These are phyloP conservation scores for Phaffia tasmanica DNA, from an alignment of 768 basidiomycete genomes.

Conservation along the genomic window DNA sequence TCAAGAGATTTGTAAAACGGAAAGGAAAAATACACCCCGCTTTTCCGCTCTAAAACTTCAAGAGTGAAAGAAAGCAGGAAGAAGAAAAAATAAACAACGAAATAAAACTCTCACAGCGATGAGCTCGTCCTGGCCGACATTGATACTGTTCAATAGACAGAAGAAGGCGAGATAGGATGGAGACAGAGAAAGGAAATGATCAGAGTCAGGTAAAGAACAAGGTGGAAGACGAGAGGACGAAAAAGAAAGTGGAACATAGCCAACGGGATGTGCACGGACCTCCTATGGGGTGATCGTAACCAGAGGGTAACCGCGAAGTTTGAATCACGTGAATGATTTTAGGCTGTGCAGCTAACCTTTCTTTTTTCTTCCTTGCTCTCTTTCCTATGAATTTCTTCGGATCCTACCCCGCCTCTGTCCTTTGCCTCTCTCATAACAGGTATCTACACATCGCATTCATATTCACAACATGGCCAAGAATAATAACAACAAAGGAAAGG, in stretches of 20 bases:
- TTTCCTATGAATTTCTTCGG: background rate
- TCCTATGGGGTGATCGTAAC: background rate
- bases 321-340: background rate
- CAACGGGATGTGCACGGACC: background rate
- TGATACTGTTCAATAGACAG: background rate
- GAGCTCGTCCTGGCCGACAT: slow-evolving; percentile 11
- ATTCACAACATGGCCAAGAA: slow-evolving; percentile 9
- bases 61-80: too few species aligned
- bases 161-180: background rate
- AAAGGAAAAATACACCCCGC: too few species aligned
- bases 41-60: too few species aligned
- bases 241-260: background rate
- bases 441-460: background rate
- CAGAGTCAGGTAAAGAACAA: background rate
- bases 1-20: too few species aligned
- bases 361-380: background rate
- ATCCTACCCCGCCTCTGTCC: background rate
- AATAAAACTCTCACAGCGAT: background rate
- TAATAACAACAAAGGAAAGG: slow-evolving; percentile 1
- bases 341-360: background rate
- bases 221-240: slow-evolving; percentile 2
- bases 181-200: background rate
- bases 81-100: too few species aligned
- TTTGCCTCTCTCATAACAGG: background rate
- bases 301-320: background rate